Evolutionary conservation across 2,329 filamentous ascomycete species (phyloP).

Genomic region (Nemania sp.): DNA sequence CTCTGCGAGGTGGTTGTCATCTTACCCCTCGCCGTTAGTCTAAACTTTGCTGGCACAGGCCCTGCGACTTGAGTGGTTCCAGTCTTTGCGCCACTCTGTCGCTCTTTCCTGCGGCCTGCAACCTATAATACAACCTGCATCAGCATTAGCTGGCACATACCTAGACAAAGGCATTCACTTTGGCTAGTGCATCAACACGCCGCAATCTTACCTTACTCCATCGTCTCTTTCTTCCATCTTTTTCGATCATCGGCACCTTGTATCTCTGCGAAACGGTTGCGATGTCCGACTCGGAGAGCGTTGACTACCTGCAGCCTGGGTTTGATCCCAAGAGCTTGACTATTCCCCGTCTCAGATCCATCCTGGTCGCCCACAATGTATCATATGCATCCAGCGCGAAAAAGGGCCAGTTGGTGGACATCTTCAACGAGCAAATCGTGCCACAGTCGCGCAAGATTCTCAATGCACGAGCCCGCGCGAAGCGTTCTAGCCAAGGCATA

Average conservation of each 20-base stretch:
- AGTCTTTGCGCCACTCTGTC: conserved; percentile 9
- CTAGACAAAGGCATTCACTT: too few species aligned
- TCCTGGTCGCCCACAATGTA: conserved; percentile 86
- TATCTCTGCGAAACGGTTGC: conserved; percentile 24
- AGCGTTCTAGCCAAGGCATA: conserved; percentile 87
- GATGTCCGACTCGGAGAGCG: conserved; percentile 67
- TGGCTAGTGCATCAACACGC: not conserved
- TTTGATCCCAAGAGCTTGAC: conserved; percentile 86
- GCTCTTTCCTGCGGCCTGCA: not conserved
- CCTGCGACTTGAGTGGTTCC: too few species aligned
- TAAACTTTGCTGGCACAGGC: not conserved
- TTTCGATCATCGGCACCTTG: not conserved
- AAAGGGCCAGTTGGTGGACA: conserved; percentile 82
- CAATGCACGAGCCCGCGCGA: conserved; percentile 73
- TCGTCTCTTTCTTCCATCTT: not conserved
- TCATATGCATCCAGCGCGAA: conserved; percentile 87
- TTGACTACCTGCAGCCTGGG: conserved; percentile 82
- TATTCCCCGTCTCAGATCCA: conserved; percentile 84
- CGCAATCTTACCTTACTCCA: too few species aligned
- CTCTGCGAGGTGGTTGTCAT: too few species aligned
- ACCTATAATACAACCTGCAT: too few species aligned
- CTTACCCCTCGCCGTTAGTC: too few species aligned
- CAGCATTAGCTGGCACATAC: too few species aligned
- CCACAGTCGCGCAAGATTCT: conserved; percentile 79
- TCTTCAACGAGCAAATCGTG: conserved; percentile 78